Base-by-base conservation (phyloP, 768 basidiomycete species). In the Brasilioporus rufonigricans region DNA sequence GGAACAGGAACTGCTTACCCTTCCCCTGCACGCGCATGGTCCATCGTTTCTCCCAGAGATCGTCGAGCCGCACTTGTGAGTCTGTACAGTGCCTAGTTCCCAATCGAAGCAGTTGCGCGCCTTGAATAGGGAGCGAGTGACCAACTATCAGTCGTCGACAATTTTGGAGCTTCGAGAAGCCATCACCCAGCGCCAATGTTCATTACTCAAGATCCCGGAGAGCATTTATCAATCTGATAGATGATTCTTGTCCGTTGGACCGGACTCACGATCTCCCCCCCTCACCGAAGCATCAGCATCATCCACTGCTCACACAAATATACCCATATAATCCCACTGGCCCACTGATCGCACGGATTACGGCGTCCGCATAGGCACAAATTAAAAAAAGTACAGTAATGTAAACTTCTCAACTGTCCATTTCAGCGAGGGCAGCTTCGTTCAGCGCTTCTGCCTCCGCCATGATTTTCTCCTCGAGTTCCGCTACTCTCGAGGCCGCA, bases 401-500 rank as follows among this genome's bases (percentile, higher is more conserved):
- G 23, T 24, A 1, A 19, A 45, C 21, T 5, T 23, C 41, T 66
- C 53, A 66, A 8, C 33, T 67, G 27, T 85, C 84, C 79, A 83
- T 80, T 67, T 81, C 81, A 27, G 83, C 85, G 50, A 91, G 79
- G 21, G 84, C 84, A 24, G 79, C 87, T 60, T 91, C 90, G 68
- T 92, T 92, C 65, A 88, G 63, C 10, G 83, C 87, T 71, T 92
- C 91, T 4, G 89, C 90, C 67, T 92, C 88, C 5, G 75, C 80
- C 87, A 93, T 93, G 61, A 96, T 71, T 74, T 82, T 84, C 72
- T 97, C 95, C 68, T 98, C 95, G 65, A 92, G 73, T 44, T 66
- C 72, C 4, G 77, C 77, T 31, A 91, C 78, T 44, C 85, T 78
- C 21, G 72, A 76, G 62, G 80, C 78, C 3, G 80, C 73, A 46